Conservation (phyloP, 257 asterid genomes). For the Gardenia jasminoides region DNA sequence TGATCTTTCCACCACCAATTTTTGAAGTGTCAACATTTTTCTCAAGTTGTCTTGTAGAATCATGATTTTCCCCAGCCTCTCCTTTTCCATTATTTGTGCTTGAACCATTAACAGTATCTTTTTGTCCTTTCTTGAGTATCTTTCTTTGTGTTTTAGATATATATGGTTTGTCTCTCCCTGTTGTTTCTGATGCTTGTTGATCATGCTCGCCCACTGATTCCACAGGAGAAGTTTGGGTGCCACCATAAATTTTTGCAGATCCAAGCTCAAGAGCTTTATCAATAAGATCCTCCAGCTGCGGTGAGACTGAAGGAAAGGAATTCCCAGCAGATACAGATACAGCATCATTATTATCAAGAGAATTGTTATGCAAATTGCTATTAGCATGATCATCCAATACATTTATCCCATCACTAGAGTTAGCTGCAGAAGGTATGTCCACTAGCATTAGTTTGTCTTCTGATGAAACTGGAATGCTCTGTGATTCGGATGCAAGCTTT, state of each 20-base stretch:
- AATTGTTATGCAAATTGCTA: slow-evolving; percentile 25
- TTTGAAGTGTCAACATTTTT: slow-evolving; percentile 35
- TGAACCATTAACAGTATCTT: slow-evolving; percentile 37
- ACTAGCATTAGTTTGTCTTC: slow-evolving; percentile 28
- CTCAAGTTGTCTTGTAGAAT: slow-evolving; percentile 33
- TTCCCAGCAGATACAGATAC: slow-evolving; percentile 37
- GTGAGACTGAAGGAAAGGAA: slow-evolving; percentile 35
- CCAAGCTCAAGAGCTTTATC: slow-evolving; percentile 98
- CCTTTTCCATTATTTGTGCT: slow-evolving; percentile 36
- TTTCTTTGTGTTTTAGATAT: slow-evolving; percentile 91
- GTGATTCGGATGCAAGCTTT: slow-evolving; percentile 36
- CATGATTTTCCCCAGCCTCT: slow-evolving; percentile 32
- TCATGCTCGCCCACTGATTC: slow-evolving; percentile 37
- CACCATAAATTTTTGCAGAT: slow-evolving; percentile 56
- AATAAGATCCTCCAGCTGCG: slow-evolving; percentile 78
- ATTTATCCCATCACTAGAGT: slow-evolving; percentile 26
- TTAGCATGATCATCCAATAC: slow-evolving; percentile 29
- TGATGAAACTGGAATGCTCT: slow-evolving; percentile 29
- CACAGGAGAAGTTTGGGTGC: slow-evolving; percentile 41
- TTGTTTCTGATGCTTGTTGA: slow-evolving; percentile 34
- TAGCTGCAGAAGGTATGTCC: slow-evolving; percentile 30
- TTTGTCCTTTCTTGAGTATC: slow-evolving; percentile 85
- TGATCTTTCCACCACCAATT: slow-evolving; percentile 54
- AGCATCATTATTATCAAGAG: slow-evolving; percentile 32
- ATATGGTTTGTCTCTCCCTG: slow-evolving; percentile 74